Percentiles rank a stretch among this genome's conserved stretches.
Evolutionary conservation across 208 protist species (phyloP).

Genomic region (Entamoeba histolytica): DNA sequence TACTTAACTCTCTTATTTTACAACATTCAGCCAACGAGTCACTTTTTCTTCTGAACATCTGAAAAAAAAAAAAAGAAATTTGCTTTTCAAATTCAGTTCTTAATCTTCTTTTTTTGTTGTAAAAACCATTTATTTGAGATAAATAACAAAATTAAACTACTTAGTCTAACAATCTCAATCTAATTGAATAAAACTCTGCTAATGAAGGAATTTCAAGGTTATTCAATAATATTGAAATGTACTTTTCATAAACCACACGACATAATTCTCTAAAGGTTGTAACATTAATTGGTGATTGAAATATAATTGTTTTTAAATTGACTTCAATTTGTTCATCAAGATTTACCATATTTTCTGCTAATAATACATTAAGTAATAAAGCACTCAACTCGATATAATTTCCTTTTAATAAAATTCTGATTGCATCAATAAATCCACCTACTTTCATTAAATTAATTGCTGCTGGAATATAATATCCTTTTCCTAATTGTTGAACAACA

Average conservation of each 20-base stretch:
- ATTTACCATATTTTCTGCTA: not conserved
- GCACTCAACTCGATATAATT: not conserved
- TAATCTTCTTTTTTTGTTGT: too few species aligned
- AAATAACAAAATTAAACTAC: too few species aligned
- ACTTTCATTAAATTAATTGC: not conserved
- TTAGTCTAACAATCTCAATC: too few species aligned
- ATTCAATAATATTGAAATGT: not conserved
- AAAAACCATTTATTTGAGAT: too few species aligned
- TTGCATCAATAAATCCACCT: not conserved
- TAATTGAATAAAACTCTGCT: too few species aligned
- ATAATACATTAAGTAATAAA: not conserved
- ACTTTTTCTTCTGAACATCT: too few species aligned
- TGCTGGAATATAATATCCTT: not conserved
- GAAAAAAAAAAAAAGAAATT: too few species aligned
- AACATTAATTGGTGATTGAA: not conserved
- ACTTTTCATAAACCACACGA: not conserved
- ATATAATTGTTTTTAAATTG: not conserved
- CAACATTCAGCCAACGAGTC: too few species aligned
- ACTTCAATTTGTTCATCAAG: not conserved
- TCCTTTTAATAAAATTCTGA: not conserved
- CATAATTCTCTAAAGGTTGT: not conserved
- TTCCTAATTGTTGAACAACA: not conserved
- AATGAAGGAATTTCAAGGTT: too few species aligned
- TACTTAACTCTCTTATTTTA: too few species aligned
- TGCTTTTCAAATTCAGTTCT: too few species aligned